Conservation (phyloP, 257 asterid species). For the Nicotiana knightiana region DNA sequence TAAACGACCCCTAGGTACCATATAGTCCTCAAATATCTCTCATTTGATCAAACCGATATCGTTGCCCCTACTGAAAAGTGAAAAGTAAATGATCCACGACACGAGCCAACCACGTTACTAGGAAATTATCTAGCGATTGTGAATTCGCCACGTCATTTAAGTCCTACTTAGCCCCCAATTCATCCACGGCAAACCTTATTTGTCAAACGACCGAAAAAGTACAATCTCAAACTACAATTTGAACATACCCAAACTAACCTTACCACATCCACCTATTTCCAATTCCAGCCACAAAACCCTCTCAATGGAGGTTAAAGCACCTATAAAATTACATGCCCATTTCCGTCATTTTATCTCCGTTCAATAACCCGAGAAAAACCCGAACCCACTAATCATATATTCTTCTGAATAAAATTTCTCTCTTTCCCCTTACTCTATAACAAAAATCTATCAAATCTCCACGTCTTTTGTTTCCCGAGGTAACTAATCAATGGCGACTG, state of each 20-base stretch:
- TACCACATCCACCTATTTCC: neutral
- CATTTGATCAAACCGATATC: too few relatives aligned
- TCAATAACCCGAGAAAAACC: too few relatives aligned
- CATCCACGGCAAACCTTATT: neutral
- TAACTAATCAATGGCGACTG: conserved; percentile 55
- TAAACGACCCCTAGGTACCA: too few relatives aligned
- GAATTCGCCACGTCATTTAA: neutral
- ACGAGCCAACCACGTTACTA: neutral
- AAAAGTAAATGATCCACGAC: neutral
- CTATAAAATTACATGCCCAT: neutral
- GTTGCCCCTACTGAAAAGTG: neutral
- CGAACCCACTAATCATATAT: too few relatives aligned
- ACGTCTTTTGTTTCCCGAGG: neutral
- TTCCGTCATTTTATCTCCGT: neutral
- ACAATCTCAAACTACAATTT: neutral
- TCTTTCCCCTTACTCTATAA: neutral
- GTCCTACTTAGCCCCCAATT: neutral
- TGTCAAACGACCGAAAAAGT: neutral
- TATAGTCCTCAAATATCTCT: too few relatives aligned
- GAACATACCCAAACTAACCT: neutral
- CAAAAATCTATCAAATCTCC: neutral
- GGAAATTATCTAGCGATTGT: neutral
- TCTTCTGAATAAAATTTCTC: too few relatives aligned
- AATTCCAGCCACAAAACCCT: neutral
- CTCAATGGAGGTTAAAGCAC: neutral